Conservation (phyloP, 768 basidiomycete species). For the Amanita molliuscula region DNA sequence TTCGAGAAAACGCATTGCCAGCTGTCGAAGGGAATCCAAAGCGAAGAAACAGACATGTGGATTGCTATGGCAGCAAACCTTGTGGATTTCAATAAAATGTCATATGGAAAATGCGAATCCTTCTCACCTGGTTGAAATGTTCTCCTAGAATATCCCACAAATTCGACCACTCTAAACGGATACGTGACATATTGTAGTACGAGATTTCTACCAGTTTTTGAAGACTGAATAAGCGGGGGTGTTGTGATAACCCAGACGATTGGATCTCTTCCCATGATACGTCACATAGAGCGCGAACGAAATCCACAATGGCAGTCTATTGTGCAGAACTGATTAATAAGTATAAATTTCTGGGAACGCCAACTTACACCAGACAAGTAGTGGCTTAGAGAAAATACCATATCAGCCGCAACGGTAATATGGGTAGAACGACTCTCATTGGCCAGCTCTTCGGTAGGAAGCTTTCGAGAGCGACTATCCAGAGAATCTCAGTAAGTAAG, state of each 20-base stretch:
- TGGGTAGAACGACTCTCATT: constrained; percentile 96
- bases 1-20: constrained; percentile 97
- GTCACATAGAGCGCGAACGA: constrained; percentile 90
- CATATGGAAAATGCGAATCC: background rate
- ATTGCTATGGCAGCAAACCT: constrained; percentile 99
- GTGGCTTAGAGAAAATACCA: constrained; percentile 96
- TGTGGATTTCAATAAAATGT: constrained; percentile 4
- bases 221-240: constrained; percentile 91
- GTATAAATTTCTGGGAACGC: background rate
- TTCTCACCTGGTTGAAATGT: constrained; percentile 88
- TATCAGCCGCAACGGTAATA: constrained; percentile 97
- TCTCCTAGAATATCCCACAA: constrained; percentile 97
- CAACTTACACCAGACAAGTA: constrained; percentile 85
- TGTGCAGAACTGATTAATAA: background rate
- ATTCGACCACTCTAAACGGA: constrained; percentile 96
- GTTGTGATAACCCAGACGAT: constrained; percentile 88
- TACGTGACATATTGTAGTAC: constrained; percentile 98
- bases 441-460: constrained; percentile 87
- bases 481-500: constrained; percentile 3
- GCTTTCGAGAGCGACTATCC: constrained; percentile 41
- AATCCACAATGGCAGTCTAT: constrained; percentile 94
- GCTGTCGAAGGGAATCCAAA: constrained; percentile 88
- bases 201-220: constrained; percentile 99
- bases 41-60: constrained; percentile 96
- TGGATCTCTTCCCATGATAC: constrained; percentile 99